A percentile compares a stretch with the other conserved stretches of the same genome.
These are phyloP conservation scores for Colletotrichum destructivum DNA, from an alignment of 2,329 filamentous ascomycete genomes.

Conservation along the genomic window DNA sequence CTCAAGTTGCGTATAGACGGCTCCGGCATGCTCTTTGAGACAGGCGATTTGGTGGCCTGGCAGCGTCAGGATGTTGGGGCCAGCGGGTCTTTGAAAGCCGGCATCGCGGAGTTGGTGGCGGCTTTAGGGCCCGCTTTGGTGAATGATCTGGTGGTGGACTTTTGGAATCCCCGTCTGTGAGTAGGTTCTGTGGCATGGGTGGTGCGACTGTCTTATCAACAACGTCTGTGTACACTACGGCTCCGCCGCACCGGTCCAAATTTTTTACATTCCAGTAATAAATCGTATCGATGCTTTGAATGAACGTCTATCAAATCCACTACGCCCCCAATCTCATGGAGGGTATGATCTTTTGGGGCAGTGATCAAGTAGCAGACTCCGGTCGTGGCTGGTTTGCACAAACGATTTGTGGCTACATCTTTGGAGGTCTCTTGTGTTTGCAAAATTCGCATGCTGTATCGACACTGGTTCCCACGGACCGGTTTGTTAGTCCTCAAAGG, in stretches of 20 bases:
- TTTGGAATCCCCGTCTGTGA: conserved; percentile 49
- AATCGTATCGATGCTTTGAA: not conserved
- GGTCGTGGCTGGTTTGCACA: not conserved
- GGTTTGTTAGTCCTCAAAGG: too few relatives aligned
- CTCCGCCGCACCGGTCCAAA: not conserved
- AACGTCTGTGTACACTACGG: not conserved
- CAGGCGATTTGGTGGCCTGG: conserved; percentile 73
- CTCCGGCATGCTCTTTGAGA: conserved; percentile 56
- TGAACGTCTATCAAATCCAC: not conserved
- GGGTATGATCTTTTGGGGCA: not conserved
- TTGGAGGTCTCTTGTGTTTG: not conserved
- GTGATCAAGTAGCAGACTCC: too few relatives aligned
- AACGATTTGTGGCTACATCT: not conserved
- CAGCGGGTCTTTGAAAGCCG: conserved; percentile 69
- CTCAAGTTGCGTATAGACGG: conserved; percentile 68
- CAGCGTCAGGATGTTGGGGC: conserved; percentile 61
- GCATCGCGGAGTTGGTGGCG: conserved; percentile 78
- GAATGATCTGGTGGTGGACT: conserved; percentile 71
- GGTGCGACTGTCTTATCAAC: too few relatives aligned
- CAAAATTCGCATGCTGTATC: not conserved
- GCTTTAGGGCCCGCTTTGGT: conserved; percentile 75
- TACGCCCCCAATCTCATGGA: not conserved
- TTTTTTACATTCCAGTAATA: too few relatives aligned
- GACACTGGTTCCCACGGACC: not conserved
- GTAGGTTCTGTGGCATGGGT: not conserved